These are phyloP conservation scores for Globisporangium yorkense DNA, from an alignment of 352 stramenopile species.

Conservation along the genomic window DNA sequence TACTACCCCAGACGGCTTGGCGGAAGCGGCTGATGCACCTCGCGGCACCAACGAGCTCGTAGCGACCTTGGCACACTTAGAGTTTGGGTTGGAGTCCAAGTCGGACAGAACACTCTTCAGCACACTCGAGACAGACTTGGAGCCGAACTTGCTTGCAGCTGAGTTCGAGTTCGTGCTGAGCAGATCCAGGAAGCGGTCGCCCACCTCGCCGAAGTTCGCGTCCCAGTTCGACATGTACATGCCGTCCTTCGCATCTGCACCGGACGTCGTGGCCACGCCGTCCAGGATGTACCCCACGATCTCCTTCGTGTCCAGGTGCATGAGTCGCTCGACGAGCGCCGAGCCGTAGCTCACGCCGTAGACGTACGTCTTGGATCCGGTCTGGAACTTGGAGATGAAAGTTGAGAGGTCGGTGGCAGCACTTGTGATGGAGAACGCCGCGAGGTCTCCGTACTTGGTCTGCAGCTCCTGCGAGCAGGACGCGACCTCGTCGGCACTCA, in stretches of 20 bases:
- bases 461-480: slow-evolving; percentile 29
- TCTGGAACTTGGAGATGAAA: no score
- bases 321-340: slow-evolving; percentile 22
- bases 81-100: slow-evolving; percentile 22
- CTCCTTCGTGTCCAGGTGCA: slow-evolving; percentile 28
- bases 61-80: slow-evolving; percentile 13
- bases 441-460: slow-evolving; percentile 19
- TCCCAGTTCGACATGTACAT: slow-evolving; percentile 37
- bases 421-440: no score
- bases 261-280: slow-evolving; percentile 30
- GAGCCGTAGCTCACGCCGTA: no score
- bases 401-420: no score
- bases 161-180: slow-evolving; percentile 9
- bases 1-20: slow-evolving; percentile 17
- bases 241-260: slow-evolving; percentile 18
- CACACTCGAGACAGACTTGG: slow-evolving; percentile 15
- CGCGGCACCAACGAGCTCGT: no score
- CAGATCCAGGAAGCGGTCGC: slow-evolving; percentile 22
- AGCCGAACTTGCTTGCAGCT: slow-evolving; percentile 7
- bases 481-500: slow-evolving; percentile 20
- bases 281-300: slow-evolving; percentile 50
- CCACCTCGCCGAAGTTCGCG: slow-evolving; percentile 27
- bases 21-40: no score
- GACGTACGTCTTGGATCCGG: no score
- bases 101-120: slow-evolving; percentile 15